A percentile compares a stretch with the other conserved stretches of the same genome.
These are phyloP conservation scores for Colletotrichum orchidophilum DNA, from an alignment of 2,329 filamentous ascomycete species.

Conservation along the genomic window DNA sequence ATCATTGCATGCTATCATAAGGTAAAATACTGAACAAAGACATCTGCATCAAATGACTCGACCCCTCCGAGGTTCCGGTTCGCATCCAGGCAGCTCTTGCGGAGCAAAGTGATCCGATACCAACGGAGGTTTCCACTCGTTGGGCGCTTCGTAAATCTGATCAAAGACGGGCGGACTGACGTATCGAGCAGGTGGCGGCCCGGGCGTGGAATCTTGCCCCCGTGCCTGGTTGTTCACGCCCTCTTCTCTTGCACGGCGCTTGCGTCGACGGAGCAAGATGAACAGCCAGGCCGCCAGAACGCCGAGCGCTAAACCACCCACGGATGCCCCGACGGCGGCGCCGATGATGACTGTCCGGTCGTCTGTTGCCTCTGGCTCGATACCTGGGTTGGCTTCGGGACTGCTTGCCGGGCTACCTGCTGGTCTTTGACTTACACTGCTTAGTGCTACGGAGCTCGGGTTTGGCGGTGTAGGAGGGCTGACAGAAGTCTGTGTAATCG, in stretches of 20 bases:
- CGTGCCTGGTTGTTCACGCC: neutral
- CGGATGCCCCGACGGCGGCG: neutral
- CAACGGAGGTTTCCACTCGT: neutral
- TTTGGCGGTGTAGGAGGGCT: neutral
- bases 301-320: neutral
- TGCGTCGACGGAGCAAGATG: neutral
- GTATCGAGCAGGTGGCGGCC: neutral
- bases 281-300: neutral
- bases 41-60: neutral
- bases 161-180: neutral
- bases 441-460: neutral
- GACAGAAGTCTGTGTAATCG: neutral
- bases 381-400: neutral
- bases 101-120: neutral
- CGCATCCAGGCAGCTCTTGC: neutral
- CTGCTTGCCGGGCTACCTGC: neutral
- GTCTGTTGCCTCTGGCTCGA: no score
- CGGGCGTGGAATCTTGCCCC: neutral
- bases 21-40: neutral
- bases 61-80: neutral
- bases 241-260: neutral
- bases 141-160: neutral
- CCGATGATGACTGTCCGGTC: slow-evolving; percentile 2
- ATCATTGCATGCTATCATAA: neutral
- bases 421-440: neutral